Percentiles rank a stretch among this genome's conserved stretches.
Conservation (phyloP, 805 yeast genomes). For the Saccharomycopsis sp. region DNA sequence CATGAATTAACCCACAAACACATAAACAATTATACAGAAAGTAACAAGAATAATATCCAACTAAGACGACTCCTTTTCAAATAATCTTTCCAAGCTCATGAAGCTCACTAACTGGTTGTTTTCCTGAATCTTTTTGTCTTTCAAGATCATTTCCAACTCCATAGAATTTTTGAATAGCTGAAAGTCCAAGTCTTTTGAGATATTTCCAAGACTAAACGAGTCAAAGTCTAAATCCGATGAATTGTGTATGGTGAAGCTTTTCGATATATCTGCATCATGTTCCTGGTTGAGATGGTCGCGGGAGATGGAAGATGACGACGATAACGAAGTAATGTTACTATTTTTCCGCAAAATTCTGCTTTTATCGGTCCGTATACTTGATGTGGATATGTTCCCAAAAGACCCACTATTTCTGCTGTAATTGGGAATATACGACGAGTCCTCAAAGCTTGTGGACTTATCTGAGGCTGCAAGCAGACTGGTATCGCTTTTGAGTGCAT, state of each 20-base stretch:
- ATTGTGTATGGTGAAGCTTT: background rate
- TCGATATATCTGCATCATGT: background rate
- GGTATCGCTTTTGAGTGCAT: background rate
- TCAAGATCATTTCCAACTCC: conserved; percentile 9
- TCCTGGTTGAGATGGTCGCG: background rate
- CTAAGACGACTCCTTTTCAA: conserved; percentile 3
- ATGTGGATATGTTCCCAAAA: background rate
- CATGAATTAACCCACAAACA: background rate
- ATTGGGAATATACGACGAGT: conserved; percentile 5
- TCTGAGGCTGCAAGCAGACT: background rate
- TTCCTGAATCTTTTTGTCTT: conserved; percentile 7
- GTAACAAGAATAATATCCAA: background rate
- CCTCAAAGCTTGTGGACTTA: conserved; percentile 4
- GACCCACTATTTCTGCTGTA: conserved; percentile 1
- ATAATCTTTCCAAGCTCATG: conserved; percentile 15
- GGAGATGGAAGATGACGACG: background rate
- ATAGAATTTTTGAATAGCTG: conserved; percentile 11
- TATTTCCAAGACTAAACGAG: background rate
- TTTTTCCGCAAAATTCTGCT: background rate
- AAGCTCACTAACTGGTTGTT: conserved; percentile 14
- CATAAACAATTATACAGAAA: background rate
- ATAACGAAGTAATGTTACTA: background rate
- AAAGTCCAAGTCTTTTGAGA: conserved; percentile 10
- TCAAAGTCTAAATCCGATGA: background rate
- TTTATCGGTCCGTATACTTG: background rate